These are phyloP conservation scores for Gossypium schwendimanii DNA, from an alignment of 441 rosid genomes.

Conservation along the genomic window DNA sequence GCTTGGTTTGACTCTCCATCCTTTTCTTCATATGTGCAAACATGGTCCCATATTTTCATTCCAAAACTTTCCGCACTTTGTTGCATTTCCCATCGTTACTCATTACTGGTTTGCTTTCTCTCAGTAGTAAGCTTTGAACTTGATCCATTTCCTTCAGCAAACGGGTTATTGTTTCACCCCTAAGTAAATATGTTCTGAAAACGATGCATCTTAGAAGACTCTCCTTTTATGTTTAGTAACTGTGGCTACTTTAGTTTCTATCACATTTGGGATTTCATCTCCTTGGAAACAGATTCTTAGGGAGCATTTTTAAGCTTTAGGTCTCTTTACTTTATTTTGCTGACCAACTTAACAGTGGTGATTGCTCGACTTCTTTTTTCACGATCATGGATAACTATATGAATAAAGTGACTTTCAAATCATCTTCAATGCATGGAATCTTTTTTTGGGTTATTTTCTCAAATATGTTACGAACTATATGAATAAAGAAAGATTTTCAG, in stretches of 20 bases:
- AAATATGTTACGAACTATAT: background rate
- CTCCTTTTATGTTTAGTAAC: conserved; percentile 32
- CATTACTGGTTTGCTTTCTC: too few species aligned
- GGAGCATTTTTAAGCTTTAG: conserved; percentile 38
- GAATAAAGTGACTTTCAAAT: too few species aligned
- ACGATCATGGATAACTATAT: conserved; percentile 17
- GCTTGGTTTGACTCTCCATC: too few species aligned
- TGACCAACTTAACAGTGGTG: conserved; percentile 49
- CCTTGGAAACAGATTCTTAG: conserved; percentile 26
- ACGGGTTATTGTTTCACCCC: too few species aligned
- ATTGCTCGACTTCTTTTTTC: conserved; percentile 31
- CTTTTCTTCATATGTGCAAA: too few species aligned
- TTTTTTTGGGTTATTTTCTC: background rate
- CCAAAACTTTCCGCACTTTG: too few species aligned
- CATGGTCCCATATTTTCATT: too few species aligned
- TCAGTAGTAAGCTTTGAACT: too few species aligned
- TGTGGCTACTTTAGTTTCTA: conserved; percentile 45
- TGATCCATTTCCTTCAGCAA: too few species aligned
- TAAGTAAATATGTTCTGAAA: conserved; percentile 45
- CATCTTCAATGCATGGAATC: background rate
- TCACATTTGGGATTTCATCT: conserved; percentile 50
- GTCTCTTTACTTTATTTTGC: conserved; percentile 55
- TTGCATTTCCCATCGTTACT: too few species aligned
- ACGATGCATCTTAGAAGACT: conserved; percentile 35
- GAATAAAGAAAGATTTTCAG: background rate